Base-by-base conservation (phyloP, 2,329 filamentous ascomycete species). In the Aspergillus transmontanensis region DNA sequence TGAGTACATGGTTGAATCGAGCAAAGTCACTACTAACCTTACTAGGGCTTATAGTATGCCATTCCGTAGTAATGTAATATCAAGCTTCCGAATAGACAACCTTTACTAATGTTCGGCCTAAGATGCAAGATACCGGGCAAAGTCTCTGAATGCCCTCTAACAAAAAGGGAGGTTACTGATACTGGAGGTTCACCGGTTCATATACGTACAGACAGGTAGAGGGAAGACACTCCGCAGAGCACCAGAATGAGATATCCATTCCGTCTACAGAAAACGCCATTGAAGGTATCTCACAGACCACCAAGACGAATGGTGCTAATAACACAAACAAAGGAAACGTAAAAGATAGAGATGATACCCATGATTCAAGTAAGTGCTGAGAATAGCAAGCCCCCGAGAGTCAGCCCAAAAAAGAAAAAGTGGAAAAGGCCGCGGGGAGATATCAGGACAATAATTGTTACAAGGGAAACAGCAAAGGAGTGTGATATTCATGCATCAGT, bases 211-310 rank as follows among this genome's bases (percentile, higher is more conserved):
- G 23, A 59, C 30, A 23, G 56, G 9, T 48, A 32, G 51, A 55
- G 51, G 34, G n/a, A 39, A 55, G 23, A 39, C 51, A 55, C 32
- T 55, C 51, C 51, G 51, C 34, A 55, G 51, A 55, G 51, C 21
- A 55, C 32, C 51, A 51, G 58, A 62, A 46, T 50, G 32, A 51
- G 19, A 58, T 58, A 57, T 30, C 43, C 51, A 63, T 59, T 63
- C 45, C 54, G 56, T 62, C 63, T 62, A 60, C 60, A 60, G 46
- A 58, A 45, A 63, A 65, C 57, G 58, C 60, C 46, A 53, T 56
- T 10, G 41, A 59, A 65, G 60, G 60, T 65, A 65, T 65, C 60
- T 58, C 54, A 63, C 46, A 57, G 46, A 60, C 50, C 60, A 61
- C 50, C 60, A 58, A 39, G 55, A 58, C 32, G 60, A 65, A 34